Percentiles rank a stretch among this genome's conserved stretches.
These are phyloP conservation scores for Globisporangium nagaii DNA, from an alignment of 352 stramenopile species.

Conservation along the genomic window DNA sequence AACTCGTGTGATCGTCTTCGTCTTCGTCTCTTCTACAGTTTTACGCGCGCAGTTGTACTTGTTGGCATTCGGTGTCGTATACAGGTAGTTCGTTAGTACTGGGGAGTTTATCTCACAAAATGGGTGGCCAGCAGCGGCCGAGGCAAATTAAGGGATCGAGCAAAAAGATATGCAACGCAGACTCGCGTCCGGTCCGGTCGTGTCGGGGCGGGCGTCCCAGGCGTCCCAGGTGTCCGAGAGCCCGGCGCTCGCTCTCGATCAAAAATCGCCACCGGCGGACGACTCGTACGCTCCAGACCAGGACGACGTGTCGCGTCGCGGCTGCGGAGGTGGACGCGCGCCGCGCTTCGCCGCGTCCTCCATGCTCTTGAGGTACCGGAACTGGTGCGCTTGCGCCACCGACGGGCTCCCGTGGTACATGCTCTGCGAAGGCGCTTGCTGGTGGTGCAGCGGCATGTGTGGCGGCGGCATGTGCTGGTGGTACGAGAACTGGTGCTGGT, in stretches of 20 bases:
- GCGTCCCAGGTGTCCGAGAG: not conserved
- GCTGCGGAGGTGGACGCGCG: conserved; percentile 16
- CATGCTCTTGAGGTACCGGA: conserved; percentile 67
- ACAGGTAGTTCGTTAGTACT: conserved; percentile 9
- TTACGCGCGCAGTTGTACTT: not conserved
- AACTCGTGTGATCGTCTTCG: not conserved
- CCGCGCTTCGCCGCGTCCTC: conserved; percentile 36
- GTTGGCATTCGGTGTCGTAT: conserved; percentile 10
- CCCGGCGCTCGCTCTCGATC: conserved; percentile 24
- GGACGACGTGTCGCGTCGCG: conserved; percentile 45
- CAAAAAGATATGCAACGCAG: conserved; percentile 5
- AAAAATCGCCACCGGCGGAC: conserved; percentile 19
- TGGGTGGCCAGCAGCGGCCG: not conserved
- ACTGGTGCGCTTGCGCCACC: conserved; percentile 32
- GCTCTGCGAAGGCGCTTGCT: conserved; percentile 26
- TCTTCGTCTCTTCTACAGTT: conserved; percentile 13
- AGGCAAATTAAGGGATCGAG: conserved; percentile 3
- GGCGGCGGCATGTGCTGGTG: conserved; percentile 19
- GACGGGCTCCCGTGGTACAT: conserved; percentile 25
- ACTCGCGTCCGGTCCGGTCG: not conserved
- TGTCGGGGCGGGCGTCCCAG: too few relatives aligned
- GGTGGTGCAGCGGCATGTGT: conserved; percentile 13
- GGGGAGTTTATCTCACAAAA: conserved; percentile 10
- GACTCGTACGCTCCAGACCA: conserved; percentile 54
- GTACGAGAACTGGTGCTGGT: conserved; percentile 18